Evolutionary conservation across 805 yeast genomes (phyloP).

Genomic region (Nematodospora valgi): DNA sequence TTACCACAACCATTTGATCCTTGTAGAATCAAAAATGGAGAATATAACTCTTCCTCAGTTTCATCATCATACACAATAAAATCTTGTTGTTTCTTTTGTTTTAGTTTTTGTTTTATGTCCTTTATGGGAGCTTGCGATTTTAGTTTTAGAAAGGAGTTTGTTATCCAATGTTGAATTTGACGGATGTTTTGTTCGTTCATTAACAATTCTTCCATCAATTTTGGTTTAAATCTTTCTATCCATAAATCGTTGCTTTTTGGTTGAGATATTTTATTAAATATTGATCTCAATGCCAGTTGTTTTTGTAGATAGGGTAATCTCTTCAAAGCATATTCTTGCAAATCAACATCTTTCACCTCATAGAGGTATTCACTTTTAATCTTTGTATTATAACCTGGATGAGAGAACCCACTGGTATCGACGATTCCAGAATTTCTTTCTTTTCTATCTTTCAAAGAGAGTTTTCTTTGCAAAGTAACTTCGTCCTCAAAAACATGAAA

Average conservation of each 20-base stretch:
- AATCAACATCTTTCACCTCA: background rate
- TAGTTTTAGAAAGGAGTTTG: slow-evolving; percentile 33
- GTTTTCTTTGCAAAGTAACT: slow-evolving; percentile 1
- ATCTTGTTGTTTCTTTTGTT: slow-evolving; percentile 25
- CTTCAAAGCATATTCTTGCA: background rate
- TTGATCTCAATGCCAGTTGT: background rate
- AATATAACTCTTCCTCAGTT: slow-evolving; percentile 40
- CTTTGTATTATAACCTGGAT: too few species aligned
- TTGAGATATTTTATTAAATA: background rate
- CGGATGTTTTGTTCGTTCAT: slow-evolving; percentile 21
- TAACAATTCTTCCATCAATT: slow-evolving; percentile 28
- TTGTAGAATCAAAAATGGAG: slow-evolving; percentile 60
- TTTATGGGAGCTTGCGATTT: slow-evolving; percentile 16
- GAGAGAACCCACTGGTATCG: slow-evolving; percentile 1
- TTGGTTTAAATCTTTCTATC: slow-evolving; percentile 46
- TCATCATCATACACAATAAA: slow-evolving; percentile 40
- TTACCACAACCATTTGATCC: slow-evolving; percentile 82
- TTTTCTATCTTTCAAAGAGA: too few species aligned
- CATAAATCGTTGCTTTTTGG: slow-evolving; percentile 18
- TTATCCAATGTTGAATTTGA: slow-evolving; percentile 37
- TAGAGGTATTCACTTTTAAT: background rate
- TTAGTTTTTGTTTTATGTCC: slow-evolving; percentile 23
- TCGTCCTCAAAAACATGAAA: slow-evolving; percentile 29
- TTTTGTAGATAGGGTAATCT: background rate
- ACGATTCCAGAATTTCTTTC: background rate